Percentiles rank a stretch among this genome's conserved stretches.
Conservation (phyloP, 1,284 basidiomycete species). For the Irpex lacteus region DNA sequence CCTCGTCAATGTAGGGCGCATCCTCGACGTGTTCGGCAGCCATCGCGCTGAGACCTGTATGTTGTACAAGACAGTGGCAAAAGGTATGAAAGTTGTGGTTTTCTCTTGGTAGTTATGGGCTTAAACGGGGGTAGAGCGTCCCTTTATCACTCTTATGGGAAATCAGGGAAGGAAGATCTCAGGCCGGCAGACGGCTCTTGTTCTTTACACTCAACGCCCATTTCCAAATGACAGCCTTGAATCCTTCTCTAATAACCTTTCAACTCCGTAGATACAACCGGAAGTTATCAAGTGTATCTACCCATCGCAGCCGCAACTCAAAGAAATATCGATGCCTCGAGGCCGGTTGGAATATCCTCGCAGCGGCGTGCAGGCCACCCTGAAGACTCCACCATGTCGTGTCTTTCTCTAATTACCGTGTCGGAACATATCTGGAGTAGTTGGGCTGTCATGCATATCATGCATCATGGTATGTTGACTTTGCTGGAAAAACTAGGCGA, state of each 20-base stretch:
- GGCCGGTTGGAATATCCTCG: neutral
- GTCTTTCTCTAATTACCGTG: neutral
- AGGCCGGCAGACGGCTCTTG: constrained; percentile 7
- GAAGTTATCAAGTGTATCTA: neutral
- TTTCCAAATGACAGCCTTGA: neutral
- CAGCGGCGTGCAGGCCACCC: neutral
- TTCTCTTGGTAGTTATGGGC: constrained; percentile 12
- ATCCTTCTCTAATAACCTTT: neutral
- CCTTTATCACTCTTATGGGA: constrained; percentile 32
- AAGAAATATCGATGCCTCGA: neutral
- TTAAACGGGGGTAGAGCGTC: constrained; percentile 22
- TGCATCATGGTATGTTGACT: neutral
- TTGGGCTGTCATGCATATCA: neutral
- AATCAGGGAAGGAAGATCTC: constrained; percentile 12
- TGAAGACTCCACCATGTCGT: neutral
- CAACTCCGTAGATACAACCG: neutral
- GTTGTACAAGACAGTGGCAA: neutral
- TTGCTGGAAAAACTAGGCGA: neutral
- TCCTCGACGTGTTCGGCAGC: constrained; percentile 17
- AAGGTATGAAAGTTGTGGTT: neutral
- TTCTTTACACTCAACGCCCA: constrained; percentile 11
- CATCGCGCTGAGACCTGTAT: constrained; percentile 15
- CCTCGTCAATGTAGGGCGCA: constrained; percentile 27
- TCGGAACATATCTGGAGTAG: neutral
- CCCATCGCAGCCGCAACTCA: neutral